These are phyloP conservation scores for Vigna nakashimae DNA, from an alignment of 306 rosid genomes.

Conservation along the genomic window DNA sequence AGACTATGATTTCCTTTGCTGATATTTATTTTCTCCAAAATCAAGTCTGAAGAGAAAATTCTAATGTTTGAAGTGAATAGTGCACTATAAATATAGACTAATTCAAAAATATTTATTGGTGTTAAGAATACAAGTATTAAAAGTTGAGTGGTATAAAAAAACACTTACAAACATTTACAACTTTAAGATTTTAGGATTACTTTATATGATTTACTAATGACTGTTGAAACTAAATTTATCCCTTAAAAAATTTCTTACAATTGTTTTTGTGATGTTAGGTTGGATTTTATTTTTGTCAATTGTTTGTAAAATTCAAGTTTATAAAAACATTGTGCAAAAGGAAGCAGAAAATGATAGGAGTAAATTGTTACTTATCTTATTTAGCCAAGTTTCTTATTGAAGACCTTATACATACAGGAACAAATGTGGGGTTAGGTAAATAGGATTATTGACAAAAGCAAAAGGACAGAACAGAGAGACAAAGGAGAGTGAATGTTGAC, in stretches of 20 bases:
- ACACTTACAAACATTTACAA: too few relatives aligned
- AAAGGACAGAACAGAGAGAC: conserved; percentile 34
- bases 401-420: background rate
- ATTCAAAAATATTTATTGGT: background rate
- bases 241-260: too few relatives aligned
- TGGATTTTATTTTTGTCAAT: background rate
- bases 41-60: background rate
- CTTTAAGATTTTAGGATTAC: too few relatives aligned
- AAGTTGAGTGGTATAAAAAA: too few relatives aligned
- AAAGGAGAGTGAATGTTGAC: background rate
- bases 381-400: background rate
- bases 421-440: conserved; percentile 31
- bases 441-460: conserved; percentile 14
- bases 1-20: conserved; percentile 19
- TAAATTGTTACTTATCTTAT: background rate
- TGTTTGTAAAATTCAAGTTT: background rate
- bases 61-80: background rate
- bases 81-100: background rate
- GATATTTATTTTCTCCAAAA: too few relatives aligned
- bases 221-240: too few relatives aligned
- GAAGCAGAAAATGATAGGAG: background rate
- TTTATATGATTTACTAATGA: too few relatives aligned
- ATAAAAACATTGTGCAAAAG: background rate
- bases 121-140: too few relatives aligned
- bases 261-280: background rate